Evolutionary conservation across 768 basidiomycete species (phyloP), one percentile per base, ranked within the genome.

Genomic region (Lactarius deliciosus): DNA sequence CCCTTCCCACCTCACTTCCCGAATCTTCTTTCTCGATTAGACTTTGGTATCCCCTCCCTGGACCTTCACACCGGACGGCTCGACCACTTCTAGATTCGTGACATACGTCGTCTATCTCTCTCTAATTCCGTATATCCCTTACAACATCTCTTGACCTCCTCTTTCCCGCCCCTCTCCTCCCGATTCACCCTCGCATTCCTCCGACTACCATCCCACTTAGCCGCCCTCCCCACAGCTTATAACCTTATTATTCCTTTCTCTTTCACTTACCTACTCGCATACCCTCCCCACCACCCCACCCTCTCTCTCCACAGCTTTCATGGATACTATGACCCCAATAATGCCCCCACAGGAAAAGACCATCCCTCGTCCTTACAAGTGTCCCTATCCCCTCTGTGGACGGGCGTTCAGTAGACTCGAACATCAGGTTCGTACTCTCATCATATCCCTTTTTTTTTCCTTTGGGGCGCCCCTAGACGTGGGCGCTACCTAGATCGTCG

Each of bases 321-420:
- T 63, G 9, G 61, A 63, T 53, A 13, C 20, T 13, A 43, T 40
- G 20, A 56, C 41, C 0, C 25, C 60, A 22, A 28, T 38, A 50
- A 25, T 38, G 6, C 40, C 61, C 20, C 57, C 62, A 41, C 61
- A 66, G 20, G 65, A 66, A 63, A 66, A 58, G 57, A 40, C 41
- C 32, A 77, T 78, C 47, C 77, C 87, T 0, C 78, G 95, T 65
- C 96, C 96, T 0, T 99, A 98, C 87, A 98, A 98, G 75, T 99
- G 96, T 76, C 96, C 96, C 2, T 92, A 91, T 76, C 83, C 82
- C 4, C 83, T 92, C 36, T 99, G 96, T 74, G 93, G 92, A 32
- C 83, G 94, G n/a, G 94, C 96, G 0, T 99, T 99, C 78, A 95
- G 92, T 74, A 83, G 96, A 64, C 86, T 98, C 28, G 96, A 99